These are phyloP conservation scores for Globisporangium cylindrosporum DNA, from an alignment of 352 stramenopile genomes.

Conservation along the genomic window DNA sequence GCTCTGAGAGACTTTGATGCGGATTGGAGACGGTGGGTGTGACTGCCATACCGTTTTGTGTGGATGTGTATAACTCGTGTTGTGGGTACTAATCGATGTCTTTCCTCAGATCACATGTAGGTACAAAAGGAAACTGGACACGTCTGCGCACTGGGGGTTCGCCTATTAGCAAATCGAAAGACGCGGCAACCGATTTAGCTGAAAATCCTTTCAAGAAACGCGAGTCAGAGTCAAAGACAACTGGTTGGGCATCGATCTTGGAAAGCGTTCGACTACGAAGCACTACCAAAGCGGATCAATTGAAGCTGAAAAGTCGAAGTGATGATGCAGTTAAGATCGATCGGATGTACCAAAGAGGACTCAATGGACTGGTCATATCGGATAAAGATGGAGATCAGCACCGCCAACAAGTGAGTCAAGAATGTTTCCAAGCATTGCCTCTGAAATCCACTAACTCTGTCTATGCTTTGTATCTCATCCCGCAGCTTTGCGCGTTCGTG, in stretches of 20 bases:
- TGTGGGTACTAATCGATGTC: constrained; percentile 8
- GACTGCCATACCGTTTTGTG: neutral
- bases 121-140: neutral
- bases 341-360: constrained; percentile 22
- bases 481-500: constrained; percentile 31
- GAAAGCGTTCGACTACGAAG: neutral
- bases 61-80: constrained; percentile 7
- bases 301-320: neutral
- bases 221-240: neutral
- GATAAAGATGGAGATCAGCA: constrained; percentile 12
- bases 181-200: neutral
- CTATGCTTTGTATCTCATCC: neutral
- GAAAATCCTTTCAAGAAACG: constrained; percentile 18
- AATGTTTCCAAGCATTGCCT: neutral
- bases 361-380: constrained; percentile 28
- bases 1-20: constrained; percentile 54
- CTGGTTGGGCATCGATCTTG: neutral
- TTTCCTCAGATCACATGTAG: constrained; percentile 6
- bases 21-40: constrained; percentile 41
- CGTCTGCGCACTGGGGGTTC: neutral
- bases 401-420: constrained; percentile 13
- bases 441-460: constrained; percentile 10
- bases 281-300: neutral
- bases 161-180: neutral
- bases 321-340: constrained; percentile 7